A percentile compares a stretch with the other conserved stretches of the same genome.
phyloP scores from a whole-genome alignment of 768 basidiomycete species.

The Agrocybe praecox region DNA sequence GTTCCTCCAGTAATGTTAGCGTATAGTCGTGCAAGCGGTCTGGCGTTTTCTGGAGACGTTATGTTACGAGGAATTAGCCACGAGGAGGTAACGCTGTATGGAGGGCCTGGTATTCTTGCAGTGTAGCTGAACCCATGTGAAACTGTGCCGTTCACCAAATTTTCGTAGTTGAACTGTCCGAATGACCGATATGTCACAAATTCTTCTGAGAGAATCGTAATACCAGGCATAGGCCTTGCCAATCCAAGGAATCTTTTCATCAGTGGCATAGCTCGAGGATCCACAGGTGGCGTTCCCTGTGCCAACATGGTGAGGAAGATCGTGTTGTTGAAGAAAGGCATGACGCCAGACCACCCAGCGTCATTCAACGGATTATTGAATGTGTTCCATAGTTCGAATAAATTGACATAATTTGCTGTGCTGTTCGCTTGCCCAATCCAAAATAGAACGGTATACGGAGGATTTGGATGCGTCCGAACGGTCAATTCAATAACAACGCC shows the following conservation, averaged over 20 bases:
- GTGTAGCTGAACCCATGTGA: not conserved
- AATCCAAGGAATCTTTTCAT: not conserved
- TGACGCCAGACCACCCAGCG: slow-evolving; percentile 1
- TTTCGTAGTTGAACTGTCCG: not conserved
- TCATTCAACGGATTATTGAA: not conserved
- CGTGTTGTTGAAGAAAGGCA: not conserved
- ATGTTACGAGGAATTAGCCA: not conserved
- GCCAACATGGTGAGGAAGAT: not conserved
- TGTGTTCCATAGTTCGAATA: not conserved
- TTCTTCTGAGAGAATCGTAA: not conserved
- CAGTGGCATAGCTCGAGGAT: not conserved
- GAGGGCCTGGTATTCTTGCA: not conserved
- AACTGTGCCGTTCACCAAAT: not conserved
- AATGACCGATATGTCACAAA: not conserved
- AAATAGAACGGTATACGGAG: not conserved
- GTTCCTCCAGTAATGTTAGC: not conserved
- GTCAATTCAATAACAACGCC: slow-evolving; percentile 23
- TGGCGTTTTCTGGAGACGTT: not conserved
- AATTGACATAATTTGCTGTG: not conserved
- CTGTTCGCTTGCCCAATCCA: not conserved
- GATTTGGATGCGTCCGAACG: slow-evolving; percentile 11
- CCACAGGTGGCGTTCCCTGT: not conserved
- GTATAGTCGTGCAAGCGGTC: not conserved
- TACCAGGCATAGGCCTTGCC: not conserved
- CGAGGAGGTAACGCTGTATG: not conserved